Conservation (phyloP, 441 rosid species). For the Populus hybrid region DNA sequence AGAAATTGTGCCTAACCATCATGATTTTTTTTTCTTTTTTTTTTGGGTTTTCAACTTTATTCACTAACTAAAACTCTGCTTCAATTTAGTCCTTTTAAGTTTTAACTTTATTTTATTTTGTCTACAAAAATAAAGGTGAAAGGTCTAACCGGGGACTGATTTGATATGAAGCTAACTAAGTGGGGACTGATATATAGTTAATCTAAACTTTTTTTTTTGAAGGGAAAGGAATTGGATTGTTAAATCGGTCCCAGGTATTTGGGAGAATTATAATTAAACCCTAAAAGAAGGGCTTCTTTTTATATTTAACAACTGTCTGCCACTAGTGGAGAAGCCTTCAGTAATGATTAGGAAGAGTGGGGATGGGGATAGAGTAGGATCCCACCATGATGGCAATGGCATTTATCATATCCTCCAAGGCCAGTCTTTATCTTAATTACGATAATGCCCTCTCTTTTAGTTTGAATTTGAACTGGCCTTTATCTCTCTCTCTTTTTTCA, state of each 20-base stretch:
- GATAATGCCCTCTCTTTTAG: too few relatives aligned
- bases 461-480: too few relatives aligned
- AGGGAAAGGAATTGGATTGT: neutral
- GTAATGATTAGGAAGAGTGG: neutral
- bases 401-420: too few relatives aligned
- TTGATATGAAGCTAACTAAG: neutral
- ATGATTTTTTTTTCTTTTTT: neutral
- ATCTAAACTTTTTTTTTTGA: neutral
- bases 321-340: too few relatives aligned
- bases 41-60: neutral
- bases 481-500: too few relatives aligned
- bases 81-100: neutral
- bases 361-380: neutral
- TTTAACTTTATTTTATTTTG: too few relatives aligned
- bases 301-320: too few relatives aligned
- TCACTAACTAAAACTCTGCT: neutral
- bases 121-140: too few relatives aligned
- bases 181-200: neutral
- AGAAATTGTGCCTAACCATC: too few relatives aligned
- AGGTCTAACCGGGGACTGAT: too few relatives aligned
- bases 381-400: too few relatives aligned
- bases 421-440: too few relatives aligned
- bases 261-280: constrained; percentile 5
- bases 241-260: neutral
- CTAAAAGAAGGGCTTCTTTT: constrained; percentile 7